phyloP scores from a whole-genome alignment of 306 rosid genomes.

The Adenanthera pavonina region DNA sequence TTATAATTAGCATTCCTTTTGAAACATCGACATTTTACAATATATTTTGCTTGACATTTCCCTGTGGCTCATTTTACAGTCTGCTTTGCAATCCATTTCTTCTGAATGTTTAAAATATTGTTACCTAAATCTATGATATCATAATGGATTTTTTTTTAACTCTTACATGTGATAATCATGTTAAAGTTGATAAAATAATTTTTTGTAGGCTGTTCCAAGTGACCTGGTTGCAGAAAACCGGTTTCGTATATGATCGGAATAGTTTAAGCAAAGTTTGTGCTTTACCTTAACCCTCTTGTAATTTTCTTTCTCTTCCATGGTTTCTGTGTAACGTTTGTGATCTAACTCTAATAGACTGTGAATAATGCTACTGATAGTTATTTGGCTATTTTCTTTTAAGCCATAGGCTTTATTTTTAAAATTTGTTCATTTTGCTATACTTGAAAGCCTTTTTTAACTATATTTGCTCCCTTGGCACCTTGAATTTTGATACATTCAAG shows the following conservation, averaged over 20 bases:
- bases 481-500: conserved; percentile 17
- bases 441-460: background rate
- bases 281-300: conserved; percentile 49
- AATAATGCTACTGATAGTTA: background rate
- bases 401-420: background rate
- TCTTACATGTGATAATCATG: conserved; percentile 7
- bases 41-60: background rate
- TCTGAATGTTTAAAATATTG: conserved; percentile 22
- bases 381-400: conserved; percentile 5
- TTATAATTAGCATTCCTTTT: background rate
- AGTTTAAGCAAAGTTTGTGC: conserved; percentile 79
- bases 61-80: background rate
- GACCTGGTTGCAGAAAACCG: conserved; percentile 74
- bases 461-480: conserved; percentile 29
- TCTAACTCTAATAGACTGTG: conserved; percentile 16
- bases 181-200: conserved; percentile 31
- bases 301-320: conserved; percentile 39
- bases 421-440: background rate
- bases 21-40: background rate
- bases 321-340: conserved; percentile 1
- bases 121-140: conserved; percentile 18
- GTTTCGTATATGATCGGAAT: conserved; percentile 75
- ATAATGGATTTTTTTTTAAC: background rate
- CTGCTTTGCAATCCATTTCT: conserved; percentile 16
- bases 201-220: conserved; percentile 88